A percentile compares a stretch with the other conserved stretches of the same genome.
Conservation (phyloP, 75 land plant genomes). For the Sequoia sempervirens region DNA sequence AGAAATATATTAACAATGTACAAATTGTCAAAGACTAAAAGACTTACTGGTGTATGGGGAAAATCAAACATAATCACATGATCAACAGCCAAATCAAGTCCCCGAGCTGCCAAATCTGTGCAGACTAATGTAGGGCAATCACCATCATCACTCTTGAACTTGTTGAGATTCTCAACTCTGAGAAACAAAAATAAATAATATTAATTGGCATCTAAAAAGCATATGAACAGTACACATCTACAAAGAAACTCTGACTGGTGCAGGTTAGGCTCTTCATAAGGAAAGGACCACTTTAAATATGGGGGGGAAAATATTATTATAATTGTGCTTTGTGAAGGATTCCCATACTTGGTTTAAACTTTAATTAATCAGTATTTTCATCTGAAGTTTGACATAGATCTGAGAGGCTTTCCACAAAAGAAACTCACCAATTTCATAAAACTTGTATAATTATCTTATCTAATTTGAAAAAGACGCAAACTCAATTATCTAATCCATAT, state of each 20-base stretch:
- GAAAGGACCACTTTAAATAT: not conserved
- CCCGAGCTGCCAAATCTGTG: constrained; percentile 98
- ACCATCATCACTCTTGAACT: constrained; percentile 79
- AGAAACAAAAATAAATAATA: constrained; percentile 9
- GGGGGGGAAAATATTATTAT: not conserved
- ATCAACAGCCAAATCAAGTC: constrained; percentile 94
- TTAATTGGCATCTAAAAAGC: not conserved
- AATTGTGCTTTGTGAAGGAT: too few species aligned
- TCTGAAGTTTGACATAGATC: not conserved
- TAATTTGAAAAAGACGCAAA: not conserved
- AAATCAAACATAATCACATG: constrained; percentile 99
- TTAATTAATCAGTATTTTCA: not conserved
- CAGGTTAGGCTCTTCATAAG: not conserved
- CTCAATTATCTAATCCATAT: not conserved
- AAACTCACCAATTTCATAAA: not conserved
- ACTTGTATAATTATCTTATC: not conserved
- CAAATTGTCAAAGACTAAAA: not conserved
- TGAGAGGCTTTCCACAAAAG: not conserved
- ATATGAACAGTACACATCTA: too few species aligned
- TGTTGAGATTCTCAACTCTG: constrained; percentile 91
- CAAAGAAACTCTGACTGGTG: not conserved
- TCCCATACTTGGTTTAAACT: not conserved
- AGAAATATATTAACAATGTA: not conserved
- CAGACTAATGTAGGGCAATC: constrained; percentile 96
- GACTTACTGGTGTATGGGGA: constrained; percentile 81